A percentile compares a stretch with the other conserved stretches of the same genome.
Evolutionary conservation across 306 rosid species (phyloP).

Genomic region (Argentina anserina): DNA sequence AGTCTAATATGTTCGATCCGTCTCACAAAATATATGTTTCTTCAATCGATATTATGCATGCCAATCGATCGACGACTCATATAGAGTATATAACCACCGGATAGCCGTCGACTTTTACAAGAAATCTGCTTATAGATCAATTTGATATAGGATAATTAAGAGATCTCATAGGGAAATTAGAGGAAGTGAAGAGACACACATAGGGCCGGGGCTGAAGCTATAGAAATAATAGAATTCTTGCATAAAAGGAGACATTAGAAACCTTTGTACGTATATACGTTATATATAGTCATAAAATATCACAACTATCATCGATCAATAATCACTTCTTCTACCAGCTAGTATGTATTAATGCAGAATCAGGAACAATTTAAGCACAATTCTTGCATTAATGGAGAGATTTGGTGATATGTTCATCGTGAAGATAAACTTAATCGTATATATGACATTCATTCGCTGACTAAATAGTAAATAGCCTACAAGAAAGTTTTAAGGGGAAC

Average conservation of each 20-base stretch:
- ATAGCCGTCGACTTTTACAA: background rate
- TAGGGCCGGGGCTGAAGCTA: too few species aligned
- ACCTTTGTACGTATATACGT: background rate
- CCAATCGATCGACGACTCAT: background rate
- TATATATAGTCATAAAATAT: background rate
- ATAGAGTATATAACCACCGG: background rate
- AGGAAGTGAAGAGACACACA: too few species aligned
- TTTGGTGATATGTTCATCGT: background rate
- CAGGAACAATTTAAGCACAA: background rate
- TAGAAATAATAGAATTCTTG: too few species aligned
- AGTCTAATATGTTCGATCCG: background rate
- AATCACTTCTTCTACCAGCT: background rate
- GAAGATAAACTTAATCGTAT: conserved; percentile 1
- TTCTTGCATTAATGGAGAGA: background rate
- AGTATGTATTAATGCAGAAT: background rate
- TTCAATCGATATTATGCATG: background rate
- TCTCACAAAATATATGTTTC: background rate
- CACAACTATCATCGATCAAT: background rate
- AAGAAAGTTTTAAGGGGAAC: conserved; percentile 8
- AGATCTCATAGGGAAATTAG: too few species aligned
- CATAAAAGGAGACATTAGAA: too few species aligned
- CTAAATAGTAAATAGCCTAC: background rate
- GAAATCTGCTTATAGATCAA: background rate
- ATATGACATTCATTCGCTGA: background rate
- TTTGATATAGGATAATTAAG: background rate